Percentiles rank a stretch among this genome's conserved stretches.
Evolutionary conservation across 2,329 filamentous ascomycete species (phyloP).

Genomic region (Neophaeococcomyces aloes): DNA sequence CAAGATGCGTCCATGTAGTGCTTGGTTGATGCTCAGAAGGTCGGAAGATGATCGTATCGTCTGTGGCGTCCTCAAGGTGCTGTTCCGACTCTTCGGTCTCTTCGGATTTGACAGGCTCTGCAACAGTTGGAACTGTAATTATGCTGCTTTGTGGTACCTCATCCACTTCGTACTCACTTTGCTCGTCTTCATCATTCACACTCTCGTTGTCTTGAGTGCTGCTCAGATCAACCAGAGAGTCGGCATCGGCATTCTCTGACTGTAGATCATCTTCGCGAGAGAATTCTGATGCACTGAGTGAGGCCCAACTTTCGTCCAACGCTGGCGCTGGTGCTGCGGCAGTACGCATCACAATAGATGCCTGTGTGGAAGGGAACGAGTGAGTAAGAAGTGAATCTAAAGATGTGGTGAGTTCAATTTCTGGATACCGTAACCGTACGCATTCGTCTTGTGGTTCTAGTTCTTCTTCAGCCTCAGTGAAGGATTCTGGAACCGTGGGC

Average conservation of each 20-base stretch:
- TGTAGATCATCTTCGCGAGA: slow-evolving; percentile 36
- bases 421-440: slow-evolving; percentile 8
- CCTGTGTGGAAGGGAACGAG: slow-evolving; percentile 12
- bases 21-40: no score
- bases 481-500: not conserved
- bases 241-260: slow-evolving; percentile 35
- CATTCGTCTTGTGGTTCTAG: not conserved
- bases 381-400: slow-evolving; percentile 19
- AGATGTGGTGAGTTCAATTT: slow-evolving; percentile 11
- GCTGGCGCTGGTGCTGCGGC: slow-evolving; percentile 18
- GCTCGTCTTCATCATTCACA: slow-evolving; percentile 30
- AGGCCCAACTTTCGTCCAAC: slow-evolving; percentile 38
- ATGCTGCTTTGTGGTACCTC: slow-evolving; percentile 21
- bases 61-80: not conserved
- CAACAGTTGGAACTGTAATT: slow-evolving; percentile 19
- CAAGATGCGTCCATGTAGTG: no score
- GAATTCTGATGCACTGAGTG: slow-evolving; percentile 33
- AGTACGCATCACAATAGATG: slow-evolving; percentile 10
- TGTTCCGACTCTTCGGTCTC: slow-evolving; percentile 9
- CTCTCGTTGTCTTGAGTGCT: slow-evolving; percentile 36
- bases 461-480: not conserved
- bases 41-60: no score
- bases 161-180: slow-evolving; percentile 27
- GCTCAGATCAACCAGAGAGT: slow-evolving; percentile 34
- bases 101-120: slow-evolving; percentile 12